Percentiles rank a stretch among this genome's conserved stretches.
Conservation (phyloP, 139 green algal species). For the Microglena sp. region DNA sequence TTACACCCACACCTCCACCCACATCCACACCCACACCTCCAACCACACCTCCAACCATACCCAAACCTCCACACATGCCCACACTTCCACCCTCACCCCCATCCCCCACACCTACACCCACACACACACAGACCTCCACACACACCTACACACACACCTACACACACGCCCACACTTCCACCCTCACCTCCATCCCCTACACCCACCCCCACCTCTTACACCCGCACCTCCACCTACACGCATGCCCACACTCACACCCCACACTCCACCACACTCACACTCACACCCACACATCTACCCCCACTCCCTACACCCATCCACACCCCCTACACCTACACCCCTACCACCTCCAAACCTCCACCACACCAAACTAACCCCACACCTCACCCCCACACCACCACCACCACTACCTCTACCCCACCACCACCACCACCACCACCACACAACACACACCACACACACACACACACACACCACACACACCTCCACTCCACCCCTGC, state of each 20-base stretch:
- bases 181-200: not conserved
- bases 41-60: no score
- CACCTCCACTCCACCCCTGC: no score
- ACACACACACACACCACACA: not conserved
- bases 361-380: not conserved
- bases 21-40: no score
- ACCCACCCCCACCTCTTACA: not conserved
- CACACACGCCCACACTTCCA: not conserved
- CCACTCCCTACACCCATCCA: not conserved
- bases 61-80: no score
- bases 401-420: not conserved
- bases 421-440: not conserved
- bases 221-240: not conserved
- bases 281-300: not conserved
- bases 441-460: slow-evolving; percentile 1
- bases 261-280: not conserved
- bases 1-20: no score
- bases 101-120: no score
- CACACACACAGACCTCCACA: not conserved
- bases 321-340: not conserved
- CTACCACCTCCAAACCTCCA: not conserved
- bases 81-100: no score
- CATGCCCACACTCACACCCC: not conserved
- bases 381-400: not conserved
- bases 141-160: not conserved